Percentiles rank a stretch among this genome's conserved stretches.
Conservation (phyloP, 805 yeast genomes). For the Monosporozyma solicola region DNA sequence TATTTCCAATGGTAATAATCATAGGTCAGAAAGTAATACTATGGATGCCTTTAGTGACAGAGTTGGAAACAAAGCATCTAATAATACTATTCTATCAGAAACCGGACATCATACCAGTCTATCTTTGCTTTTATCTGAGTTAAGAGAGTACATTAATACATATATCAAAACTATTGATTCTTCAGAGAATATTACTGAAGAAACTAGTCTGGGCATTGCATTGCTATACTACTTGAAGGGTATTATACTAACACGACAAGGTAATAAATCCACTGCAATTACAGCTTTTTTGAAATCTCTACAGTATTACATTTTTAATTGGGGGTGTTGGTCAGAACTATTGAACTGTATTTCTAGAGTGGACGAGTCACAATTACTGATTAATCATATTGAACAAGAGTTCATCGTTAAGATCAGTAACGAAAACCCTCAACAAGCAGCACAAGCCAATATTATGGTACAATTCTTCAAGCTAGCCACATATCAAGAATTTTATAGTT, state of each 20-base stretch:
- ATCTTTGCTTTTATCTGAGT: constrained; percentile 35
- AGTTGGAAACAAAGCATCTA: background rate
- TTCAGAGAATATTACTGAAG: background rate
- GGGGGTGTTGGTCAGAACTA: constrained; percentile 91
- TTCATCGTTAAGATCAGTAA: constrained; percentile 12
- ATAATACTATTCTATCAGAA: constrained; percentile 5
- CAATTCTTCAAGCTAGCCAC: constrained; percentile 56
- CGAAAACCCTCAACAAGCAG: constrained; percentile 9
- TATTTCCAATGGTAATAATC: constrained; percentile 3
- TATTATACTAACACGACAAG: constrained; percentile 47
- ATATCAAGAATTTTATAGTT: constrained; percentile 70
- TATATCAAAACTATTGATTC: background rate
- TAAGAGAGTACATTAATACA: constrained; percentile 18
- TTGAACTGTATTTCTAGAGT: constrained; percentile 49
- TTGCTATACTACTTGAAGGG: constrained; percentile 70
- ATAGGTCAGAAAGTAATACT: background rate
- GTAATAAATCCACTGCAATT: constrained; percentile 53
- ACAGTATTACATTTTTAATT: constrained; percentile 67
- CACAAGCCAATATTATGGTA: constrained; percentile 30
- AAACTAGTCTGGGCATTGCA: constrained; percentile 31
- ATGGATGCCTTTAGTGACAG: background rate
- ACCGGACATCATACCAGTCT: constrained; percentile 22
- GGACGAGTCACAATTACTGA: constrained; percentile 47
- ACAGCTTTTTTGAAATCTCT: constrained; percentile 52
- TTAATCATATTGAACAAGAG: constrained; percentile 30